Percentiles rank a stretch among this genome's conserved stretches.
phyloP scores from a whole-genome alignment of 768 basidiomycete species.

The Chalciporus piperatus region DNA sequence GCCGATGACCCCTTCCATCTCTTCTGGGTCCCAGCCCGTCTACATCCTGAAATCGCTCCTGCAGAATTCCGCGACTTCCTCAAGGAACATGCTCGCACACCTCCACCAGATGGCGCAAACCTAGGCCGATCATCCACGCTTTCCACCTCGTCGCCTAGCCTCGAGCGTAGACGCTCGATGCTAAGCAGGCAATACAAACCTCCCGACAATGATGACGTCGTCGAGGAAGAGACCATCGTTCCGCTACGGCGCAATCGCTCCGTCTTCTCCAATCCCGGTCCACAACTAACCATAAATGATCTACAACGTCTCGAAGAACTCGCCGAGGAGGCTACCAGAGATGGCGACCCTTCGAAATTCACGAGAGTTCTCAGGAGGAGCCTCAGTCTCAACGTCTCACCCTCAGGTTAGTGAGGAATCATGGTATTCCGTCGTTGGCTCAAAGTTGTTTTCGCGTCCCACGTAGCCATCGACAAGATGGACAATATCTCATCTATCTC shows the following conservation, averaged over 20 bases:
- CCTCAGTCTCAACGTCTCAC: conserved; percentile 82
- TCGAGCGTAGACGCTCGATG: conserved; percentile 91
- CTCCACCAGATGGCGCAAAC: conserved; percentile 48
- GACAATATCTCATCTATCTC: conserved; percentile 64
- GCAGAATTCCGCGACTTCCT: conserved; percentile 94
- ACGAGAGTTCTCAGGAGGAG: conserved; percentile 79
- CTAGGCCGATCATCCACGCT: conserved; percentile 44
- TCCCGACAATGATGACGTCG: conserved; percentile 68
- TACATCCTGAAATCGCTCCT: conserved; percentile 97
- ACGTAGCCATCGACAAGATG: conserved; percentile 62
- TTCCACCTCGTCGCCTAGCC: conserved; percentile 39
- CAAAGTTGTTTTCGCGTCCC: conserved; percentile 11
- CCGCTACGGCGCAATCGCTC: conserved; percentile 68
- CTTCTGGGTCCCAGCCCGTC: conserved; percentile 97
- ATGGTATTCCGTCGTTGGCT: conserved; percentile 17
- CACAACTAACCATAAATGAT: conserved; percentile 89
- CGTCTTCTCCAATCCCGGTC: conserved; percentile 63
- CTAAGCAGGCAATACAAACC: conserved; percentile 92
- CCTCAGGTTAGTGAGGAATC: conserved; percentile 63
- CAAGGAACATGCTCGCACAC: conserved; percentile 81
- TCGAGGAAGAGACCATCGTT: conserved; percentile 68
- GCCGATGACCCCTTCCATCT: conserved; percentile 83
- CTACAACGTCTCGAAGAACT: conserved; percentile 92
- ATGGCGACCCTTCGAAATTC: conserved; percentile 78
- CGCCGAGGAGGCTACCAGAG: conserved; percentile 84